phyloP scores from a whole-genome alignment of 176 grass and related monocot species.

The Ananas comosus region DNA sequence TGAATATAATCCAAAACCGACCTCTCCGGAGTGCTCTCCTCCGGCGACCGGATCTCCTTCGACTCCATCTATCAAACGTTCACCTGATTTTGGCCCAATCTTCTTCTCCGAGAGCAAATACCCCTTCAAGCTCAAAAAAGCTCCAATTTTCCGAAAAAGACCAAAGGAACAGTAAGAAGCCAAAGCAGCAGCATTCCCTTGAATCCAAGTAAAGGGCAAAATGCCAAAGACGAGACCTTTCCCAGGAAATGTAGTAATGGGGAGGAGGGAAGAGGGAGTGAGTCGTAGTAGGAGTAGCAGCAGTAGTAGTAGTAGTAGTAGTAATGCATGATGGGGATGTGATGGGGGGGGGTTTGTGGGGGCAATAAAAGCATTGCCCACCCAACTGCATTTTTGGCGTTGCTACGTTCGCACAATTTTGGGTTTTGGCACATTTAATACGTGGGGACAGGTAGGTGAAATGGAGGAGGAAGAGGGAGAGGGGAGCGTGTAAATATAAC shows the following conservation, averaged over 20 bases:
- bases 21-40: slow-evolving; percentile 1
- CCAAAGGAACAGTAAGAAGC: too few relatives aligned
- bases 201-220: too few relatives aligned
- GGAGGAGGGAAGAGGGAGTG: neutral
- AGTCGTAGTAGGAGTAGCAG: neutral
- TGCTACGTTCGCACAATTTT: too few relatives aligned
- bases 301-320: neutral
- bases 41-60: slow-evolving; percentile 61
- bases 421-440: too few relatives aligned
- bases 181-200: too few relatives aligned
- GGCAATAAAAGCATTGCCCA: slow-evolving; percentile 3
- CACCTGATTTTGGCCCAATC: neutral
- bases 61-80: slow-evolving; percentile 11
- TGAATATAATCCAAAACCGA: neutral
- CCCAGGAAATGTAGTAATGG: too few relatives aligned
- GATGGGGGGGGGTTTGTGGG: neutral
- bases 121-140: too few relatives aligned
- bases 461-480: too few relatives aligned
- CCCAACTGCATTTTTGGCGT: neutral
- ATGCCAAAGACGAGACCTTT: too few relatives aligned
- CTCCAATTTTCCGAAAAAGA: too few relatives aligned
- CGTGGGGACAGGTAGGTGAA: neutral
- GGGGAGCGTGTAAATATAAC: too few relatives aligned
- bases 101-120: neutral
- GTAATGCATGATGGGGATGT: neutral